Percentiles rank a stretch among this genome's conserved stretches.
Conservation (phyloP, 2,329 filamentous ascomycete genomes). For the Arthrobotrys iridis region DNA sequence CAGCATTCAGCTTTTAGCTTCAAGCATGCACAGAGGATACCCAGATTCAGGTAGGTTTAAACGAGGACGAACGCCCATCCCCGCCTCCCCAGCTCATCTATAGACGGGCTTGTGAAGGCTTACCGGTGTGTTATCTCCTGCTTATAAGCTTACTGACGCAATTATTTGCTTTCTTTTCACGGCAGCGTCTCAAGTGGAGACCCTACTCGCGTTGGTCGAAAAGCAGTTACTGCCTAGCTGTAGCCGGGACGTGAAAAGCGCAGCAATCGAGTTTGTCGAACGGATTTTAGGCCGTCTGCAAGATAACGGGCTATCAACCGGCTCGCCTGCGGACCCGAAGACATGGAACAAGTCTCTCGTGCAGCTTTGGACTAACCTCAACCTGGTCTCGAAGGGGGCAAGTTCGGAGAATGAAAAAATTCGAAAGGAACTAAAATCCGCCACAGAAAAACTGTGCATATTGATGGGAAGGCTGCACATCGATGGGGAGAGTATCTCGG, state of each 20-base stretch:
- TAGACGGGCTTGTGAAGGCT: background rate
- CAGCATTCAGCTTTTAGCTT: slow-evolving; percentile 55
- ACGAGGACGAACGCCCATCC: slow-evolving; percentile 24
- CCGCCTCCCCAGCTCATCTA: slow-evolving; percentile 33
- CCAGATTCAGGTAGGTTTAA: slow-evolving; percentile 52
- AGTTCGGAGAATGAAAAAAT: slow-evolving; percentile 55
- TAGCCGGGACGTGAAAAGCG: slow-evolving; percentile 49
- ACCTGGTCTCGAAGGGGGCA: slow-evolving; percentile 52
- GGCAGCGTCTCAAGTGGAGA: slow-evolving; percentile 51
- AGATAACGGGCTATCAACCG: slow-evolving; percentile 52
- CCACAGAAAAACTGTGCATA: slow-evolving; percentile 52
- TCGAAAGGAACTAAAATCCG: slow-evolving; percentile 48
- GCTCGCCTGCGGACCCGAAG: slow-evolving; percentile 54
- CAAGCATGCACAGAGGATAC: slow-evolving; percentile 39
- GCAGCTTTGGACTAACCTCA: slow-evolving; percentile 53
- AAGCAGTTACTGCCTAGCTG: slow-evolving; percentile 54
- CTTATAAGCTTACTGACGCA: slow-evolving; percentile 47
- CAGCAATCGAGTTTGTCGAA: slow-evolving; percentile 50
- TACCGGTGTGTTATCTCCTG: slow-evolving; percentile 36
- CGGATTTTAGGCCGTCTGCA: slow-evolving; percentile 52
- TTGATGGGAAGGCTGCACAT: slow-evolving; percentile 44
- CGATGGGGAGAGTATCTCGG: slow-evolving; percentile 34
- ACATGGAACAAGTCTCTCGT: slow-evolving; percentile 54
- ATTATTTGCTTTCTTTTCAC: slow-evolving; percentile 23
- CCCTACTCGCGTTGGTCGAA: slow-evolving; percentile 45